Conservation (phyloP, 202 grass and related monocot species). For the Setaria italica region DNA sequence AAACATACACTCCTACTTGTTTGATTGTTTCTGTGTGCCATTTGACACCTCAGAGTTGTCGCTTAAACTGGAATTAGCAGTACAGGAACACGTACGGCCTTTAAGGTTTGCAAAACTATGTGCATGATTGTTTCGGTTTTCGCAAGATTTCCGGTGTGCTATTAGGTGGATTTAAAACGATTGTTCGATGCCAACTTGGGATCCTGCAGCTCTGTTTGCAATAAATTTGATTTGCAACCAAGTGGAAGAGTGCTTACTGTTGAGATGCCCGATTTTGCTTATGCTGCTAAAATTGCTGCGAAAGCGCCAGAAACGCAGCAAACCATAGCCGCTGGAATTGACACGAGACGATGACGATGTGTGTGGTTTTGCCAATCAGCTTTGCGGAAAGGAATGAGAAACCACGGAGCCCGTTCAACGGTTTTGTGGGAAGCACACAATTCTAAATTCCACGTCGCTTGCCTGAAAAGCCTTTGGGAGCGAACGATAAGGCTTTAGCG, state of each 20-base stretch:
- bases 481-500: slow-evolving; percentile 5
- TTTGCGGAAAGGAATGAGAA: slow-evolving; percentile 19
- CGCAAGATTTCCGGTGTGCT: not conserved
- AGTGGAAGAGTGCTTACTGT: not conserved
- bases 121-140: not conserved
- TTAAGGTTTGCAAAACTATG: not conserved
- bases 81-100: not conserved
- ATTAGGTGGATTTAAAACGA: not conserved
- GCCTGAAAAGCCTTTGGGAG: not conserved
- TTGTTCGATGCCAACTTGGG: not conserved
- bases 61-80: not conserved
- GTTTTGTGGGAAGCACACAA: slow-evolving; percentile 34
- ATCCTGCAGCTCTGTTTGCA: not conserved
- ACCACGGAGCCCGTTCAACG: slow-evolving; percentile 44
- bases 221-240: not conserved
- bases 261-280: not conserved
- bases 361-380: slow-evolving; percentile 34
- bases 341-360: not conserved
- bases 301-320: not conserved
- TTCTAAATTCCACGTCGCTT: slow-evolving; percentile 28
- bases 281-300: too few relatives aligned
- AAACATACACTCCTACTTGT: not conserved
- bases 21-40: not conserved
- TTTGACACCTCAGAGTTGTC: not conserved
- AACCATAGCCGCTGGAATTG: slow-evolving; percentile 14